phyloP scores from a whole-genome alignment of 306 rosid species.

The Vachellia collinsii region DNA sequence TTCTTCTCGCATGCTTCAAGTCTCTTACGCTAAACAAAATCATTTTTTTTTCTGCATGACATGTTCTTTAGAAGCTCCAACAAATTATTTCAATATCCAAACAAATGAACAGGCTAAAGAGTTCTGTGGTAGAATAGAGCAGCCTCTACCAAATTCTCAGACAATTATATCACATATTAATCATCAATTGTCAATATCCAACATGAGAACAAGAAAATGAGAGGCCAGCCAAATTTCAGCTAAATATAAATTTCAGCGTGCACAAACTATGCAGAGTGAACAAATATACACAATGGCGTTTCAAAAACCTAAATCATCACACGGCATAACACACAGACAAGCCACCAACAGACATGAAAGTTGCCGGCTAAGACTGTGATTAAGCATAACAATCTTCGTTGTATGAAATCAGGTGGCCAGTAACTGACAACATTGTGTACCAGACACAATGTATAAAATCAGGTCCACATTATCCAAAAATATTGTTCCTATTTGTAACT shows the following conservation, averaged over 20 bases:
- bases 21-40: conserved; percentile 2
- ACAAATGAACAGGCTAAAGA: background rate
- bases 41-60: background rate
- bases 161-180: background rate
- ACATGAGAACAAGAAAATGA: conserved; percentile 14
- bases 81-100: background rate
- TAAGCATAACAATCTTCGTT: background rate
- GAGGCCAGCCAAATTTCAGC: background rate
- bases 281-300: background rate
- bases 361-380: background rate
- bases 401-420: background rate
- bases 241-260: background rate
- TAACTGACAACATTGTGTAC: background rate
- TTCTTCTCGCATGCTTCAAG: background rate
- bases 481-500: background rate
- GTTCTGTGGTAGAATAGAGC: conserved; percentile 8
- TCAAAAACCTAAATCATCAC: background rate
- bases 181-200: background rate
- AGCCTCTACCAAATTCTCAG: conserved; percentile 14
- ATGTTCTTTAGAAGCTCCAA: conserved; percentile 12
- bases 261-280: background rate
- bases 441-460: background rate
- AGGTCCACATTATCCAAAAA: background rate
- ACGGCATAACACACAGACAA: background rate
- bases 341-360: background rate